Evolutionary conservation across 176 grass and related monocot species (phyloP).

Genomic region (Urochloa ruziziensis): DNA sequence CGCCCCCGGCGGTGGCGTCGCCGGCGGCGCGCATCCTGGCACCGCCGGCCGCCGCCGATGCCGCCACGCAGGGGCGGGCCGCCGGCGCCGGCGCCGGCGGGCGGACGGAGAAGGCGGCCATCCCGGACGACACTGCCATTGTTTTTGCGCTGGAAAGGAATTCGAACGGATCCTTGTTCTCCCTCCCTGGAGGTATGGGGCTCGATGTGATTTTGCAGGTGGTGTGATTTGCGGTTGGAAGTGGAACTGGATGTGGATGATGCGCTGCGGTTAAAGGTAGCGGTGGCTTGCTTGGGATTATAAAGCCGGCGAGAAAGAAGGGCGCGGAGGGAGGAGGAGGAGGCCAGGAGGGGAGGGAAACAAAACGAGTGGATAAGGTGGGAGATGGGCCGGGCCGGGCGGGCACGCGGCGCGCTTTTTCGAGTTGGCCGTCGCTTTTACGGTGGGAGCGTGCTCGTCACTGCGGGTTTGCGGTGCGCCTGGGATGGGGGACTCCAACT

Average conservation of each 20-base stretch:
- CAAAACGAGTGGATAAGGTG: slow-evolving; percentile 55
- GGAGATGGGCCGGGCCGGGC: background rate
- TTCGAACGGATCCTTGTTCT: no score
- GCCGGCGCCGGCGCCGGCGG: background rate
- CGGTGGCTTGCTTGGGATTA: background rate
- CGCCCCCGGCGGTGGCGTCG: background rate
- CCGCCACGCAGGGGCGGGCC: background rate
- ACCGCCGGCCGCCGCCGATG: background rate
- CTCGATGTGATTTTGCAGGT: background rate
- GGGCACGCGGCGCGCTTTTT: slow-evolving; percentile 32
- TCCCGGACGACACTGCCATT: slow-evolving; percentile 32
- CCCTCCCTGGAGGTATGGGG: no score
- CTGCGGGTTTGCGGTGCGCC: background rate
- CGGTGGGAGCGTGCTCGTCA: background rate
- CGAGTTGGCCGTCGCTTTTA: slow-evolving; percentile 15
- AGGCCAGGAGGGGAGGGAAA: background rate
- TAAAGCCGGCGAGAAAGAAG: background rate
- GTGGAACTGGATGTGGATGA: background rate
- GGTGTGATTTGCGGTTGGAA: background rate
- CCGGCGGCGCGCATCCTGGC: slow-evolving; percentile 8
- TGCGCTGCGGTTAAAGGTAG: background rate
- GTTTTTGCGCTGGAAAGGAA: no score
- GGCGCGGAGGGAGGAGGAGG: background rate
- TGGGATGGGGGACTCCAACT: background rate
- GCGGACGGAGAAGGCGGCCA: slow-evolving; percentile 7